Evolutionary conservation across 768 basidiomycete species (phyloP).

Genomic region (Termitomyces sp.): DNA sequence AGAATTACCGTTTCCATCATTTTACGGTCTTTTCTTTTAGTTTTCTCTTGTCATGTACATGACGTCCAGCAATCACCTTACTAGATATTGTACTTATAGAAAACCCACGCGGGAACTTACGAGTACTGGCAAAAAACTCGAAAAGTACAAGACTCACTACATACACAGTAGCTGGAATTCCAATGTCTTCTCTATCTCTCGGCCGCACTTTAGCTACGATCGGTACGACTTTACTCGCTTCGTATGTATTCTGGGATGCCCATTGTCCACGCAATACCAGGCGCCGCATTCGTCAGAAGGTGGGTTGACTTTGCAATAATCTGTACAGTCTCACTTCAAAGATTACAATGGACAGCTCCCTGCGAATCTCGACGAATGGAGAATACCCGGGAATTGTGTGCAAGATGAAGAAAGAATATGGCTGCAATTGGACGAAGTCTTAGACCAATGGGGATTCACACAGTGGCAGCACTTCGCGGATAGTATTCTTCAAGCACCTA

Average conservation of each 20-base stretch:
- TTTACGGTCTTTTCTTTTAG: too few species aligned
- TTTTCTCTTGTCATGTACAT: too few species aligned
- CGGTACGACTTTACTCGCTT: background rate
- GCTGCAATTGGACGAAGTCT: background rate
- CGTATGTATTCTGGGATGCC: background rate
- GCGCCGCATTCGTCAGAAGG: background rate
- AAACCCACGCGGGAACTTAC: too few species aligned
- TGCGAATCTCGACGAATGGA: background rate
- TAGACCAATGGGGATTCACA: background rate
- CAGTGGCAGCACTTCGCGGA: background rate
- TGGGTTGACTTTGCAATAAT: background rate
- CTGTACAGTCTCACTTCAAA: background rate
- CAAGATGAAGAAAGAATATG: conserved; percentile 3
- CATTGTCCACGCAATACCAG: background rate
- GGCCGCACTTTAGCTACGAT: too few species aligned
- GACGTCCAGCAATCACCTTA: too few species aligned
- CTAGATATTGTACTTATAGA: too few species aligned
- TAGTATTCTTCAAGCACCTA: background rate
- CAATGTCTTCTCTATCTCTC: too few species aligned
- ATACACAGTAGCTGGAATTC: too few species aligned
- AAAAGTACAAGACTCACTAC: too few species aligned
- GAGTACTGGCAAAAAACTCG: too few species aligned
- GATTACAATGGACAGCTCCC: background rate
- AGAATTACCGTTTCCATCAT: too few species aligned
- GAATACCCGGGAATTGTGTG: background rate